Percentiles rank a stretch among this genome's conserved stretches.
Conservation (phyloP, 768 basidiomycete genomes). For the Lactarius pseudohatsudake region DNA sequence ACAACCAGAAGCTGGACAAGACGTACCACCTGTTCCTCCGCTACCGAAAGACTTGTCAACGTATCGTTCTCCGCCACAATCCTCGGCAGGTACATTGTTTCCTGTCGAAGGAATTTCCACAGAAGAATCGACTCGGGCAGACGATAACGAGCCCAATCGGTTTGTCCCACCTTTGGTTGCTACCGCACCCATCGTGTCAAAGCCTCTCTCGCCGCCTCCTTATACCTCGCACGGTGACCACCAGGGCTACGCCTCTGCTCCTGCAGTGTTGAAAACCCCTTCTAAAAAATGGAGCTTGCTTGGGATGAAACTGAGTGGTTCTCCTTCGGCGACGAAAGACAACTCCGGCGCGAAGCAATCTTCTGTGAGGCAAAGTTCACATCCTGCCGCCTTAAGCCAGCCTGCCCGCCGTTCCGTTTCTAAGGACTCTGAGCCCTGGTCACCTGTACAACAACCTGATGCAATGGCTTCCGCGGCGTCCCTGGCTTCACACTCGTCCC, state of each 20-base stretch:
- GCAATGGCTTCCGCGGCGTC: conserved; percentile 81
- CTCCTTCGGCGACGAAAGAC: conserved; percentile 57
- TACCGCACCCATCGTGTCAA: conserved; percentile 35
- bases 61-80: conserved; percentile 69
- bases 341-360: conserved; percentile 45
- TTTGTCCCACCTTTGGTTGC: conserved; percentile 55
- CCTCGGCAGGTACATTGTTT: conserved; percentile 55
- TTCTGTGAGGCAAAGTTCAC: conserved; percentile 63
- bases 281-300: conserved; percentile 97
- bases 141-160: conserved; percentile 50
- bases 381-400: conserved; percentile 64
- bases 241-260: conserved; percentile 44
- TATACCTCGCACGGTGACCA: conserved; percentile 28
- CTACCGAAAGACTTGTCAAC: conserved; percentile 86
- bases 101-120: conserved; percentile 43
- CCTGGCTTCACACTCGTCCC: conserved; percentile 69
- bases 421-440: conserved; percentile 65
- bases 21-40: conserved; percentile 92
- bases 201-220: conserved; percentile 34
- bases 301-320: conserved; percentile 69
- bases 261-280: conserved; percentile 66
- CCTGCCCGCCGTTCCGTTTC: conserved; percentile 68
- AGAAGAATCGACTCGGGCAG: conserved; percentile 38
- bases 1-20: conserved; percentile 49
- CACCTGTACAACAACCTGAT: conserved; percentile 59